Evolutionary conservation across 164 flowering plant genomes (phyloP).

Genomic region (Dillenia suffruticosa): DNA sequence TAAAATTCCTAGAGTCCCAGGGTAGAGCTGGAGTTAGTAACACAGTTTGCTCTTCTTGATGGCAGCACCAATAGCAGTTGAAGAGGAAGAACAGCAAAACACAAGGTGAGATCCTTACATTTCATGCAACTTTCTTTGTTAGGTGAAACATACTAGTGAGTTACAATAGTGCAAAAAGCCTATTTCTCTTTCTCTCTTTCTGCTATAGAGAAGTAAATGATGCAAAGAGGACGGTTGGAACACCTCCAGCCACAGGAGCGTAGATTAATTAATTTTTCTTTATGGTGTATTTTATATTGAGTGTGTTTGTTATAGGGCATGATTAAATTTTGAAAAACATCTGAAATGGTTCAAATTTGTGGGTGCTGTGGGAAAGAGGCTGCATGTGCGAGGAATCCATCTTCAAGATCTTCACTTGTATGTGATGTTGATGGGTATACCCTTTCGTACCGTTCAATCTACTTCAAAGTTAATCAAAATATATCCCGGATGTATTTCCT

Average conservation of each 20-base stretch:
- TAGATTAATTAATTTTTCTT: background rate
- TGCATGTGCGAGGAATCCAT: conserved; percentile 22
- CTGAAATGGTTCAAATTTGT: conserved; percentile 6
- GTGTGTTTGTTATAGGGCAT: background rate
- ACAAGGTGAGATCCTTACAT: conserved; percentile 31
- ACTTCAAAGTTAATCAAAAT: background rate
- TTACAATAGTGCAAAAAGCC: background rate
- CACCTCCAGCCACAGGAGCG: too few species aligned
- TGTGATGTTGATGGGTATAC: conserved; percentile 53
- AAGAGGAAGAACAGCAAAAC: conserved; percentile 43
- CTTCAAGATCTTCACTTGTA: conserved; percentile 36
- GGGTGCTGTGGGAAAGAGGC: conserved; percentile 29
- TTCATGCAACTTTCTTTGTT: background rate
- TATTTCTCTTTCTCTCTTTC: background rate
- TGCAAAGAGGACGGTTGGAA: too few species aligned
- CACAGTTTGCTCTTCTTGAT: conserved; percentile 93
- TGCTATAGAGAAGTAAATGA: too few species aligned
- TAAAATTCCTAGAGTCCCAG: conserved; percentile 59
- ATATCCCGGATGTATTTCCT: background rate
- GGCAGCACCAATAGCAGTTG: conserved; percentile 54
- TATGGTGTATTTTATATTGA: background rate
- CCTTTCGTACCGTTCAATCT: background rate
- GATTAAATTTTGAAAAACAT: background rate
- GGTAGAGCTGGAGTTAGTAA: conserved; percentile 96
- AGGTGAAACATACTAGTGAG: background rate